Evolutionary conservation across 2,329 filamentous ascomycete genomes (phyloP).

Genomic region (Penicillium nordicum): DNA sequence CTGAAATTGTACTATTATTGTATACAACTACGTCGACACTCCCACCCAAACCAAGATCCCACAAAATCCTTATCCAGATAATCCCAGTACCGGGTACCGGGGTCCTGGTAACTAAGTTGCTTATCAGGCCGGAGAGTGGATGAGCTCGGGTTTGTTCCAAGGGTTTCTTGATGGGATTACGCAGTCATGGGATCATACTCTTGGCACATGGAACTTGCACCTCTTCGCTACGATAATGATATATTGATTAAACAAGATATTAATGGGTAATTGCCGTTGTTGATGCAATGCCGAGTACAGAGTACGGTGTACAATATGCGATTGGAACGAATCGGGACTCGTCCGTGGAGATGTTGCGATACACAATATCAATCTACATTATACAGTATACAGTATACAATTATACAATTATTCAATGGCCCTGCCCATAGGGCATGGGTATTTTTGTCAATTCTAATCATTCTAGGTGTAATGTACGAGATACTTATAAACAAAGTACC

Average conservation of each 20-base stretch:
- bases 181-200: slow-evolving; percentile 8
- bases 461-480: background rate
- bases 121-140: slow-evolving; percentile 1
- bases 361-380: background rate
- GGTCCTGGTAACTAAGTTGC: background rate
- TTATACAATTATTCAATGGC: background rate
- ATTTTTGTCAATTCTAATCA: background rate
- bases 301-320: background rate
- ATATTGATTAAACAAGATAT: background rate
- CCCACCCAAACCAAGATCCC: background rate
- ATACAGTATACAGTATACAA: background rate
- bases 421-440: too few species aligned
- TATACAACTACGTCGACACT: background rate
- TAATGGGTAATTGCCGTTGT: background rate
- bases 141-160: background rate
- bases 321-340: background rate
- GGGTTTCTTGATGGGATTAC: background rate
- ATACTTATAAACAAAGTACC: background rate
- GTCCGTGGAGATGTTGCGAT: background rate
- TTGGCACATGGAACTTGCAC: background rate
- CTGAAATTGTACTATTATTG: background rate
- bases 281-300: background rate
- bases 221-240: background rate
- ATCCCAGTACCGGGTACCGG: slow-evolving; percentile 1
- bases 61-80: background rate